Base-by-base conservation (phyloP, 768 basidiomycete species). In the Mycena galericulata region DNA sequence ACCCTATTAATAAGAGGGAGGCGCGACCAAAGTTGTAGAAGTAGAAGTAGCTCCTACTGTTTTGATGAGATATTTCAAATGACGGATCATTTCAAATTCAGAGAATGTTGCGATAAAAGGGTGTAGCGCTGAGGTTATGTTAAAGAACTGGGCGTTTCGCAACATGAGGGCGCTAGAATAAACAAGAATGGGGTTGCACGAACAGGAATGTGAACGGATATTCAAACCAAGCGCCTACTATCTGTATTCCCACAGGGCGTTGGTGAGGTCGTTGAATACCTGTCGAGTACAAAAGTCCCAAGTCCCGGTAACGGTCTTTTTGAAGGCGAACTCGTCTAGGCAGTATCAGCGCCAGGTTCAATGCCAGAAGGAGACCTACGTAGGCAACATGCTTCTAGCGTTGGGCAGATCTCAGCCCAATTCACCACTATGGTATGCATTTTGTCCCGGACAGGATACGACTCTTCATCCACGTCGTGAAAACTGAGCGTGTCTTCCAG, bases 211-310 rank as follows among this genome's bases (percentile, higher is more conserved):
- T 54, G 32, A 54, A 38, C 34, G 34, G 53, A 54, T 56, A 41
- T 40, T 41, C 54, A 56, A 56, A 56, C 54, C 54, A 56, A 53
- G 51, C 32, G 20, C 53, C 53, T 54, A 54, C 53, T 56, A 40
- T 41, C 38, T 20, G 54, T 38, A 57, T 29, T 41, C 41, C 55
- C 55, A 57, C n/a, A 56, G 54, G 54, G 54, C 54, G 38, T 29
- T 41, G 54, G 54, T 56, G 14, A 56, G 54, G 38, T 56, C 54
- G 26, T 26, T 20, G 38, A 56, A 56, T 41, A 18, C 54, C 38
- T 27, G 36, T 56, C 54, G 54, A 40, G 38, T 56, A 41, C 54
- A 56, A 56, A 41, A 27, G 9, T 56, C 38, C 54, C 54, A 56
- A 56, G 32, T 41, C 36, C 54, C 54, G 54, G 12, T 56, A 56